Base-by-base conservation (phyloP, 2,329 filamentous ascomycete genomes). In the Apiospora marii region DNA sequence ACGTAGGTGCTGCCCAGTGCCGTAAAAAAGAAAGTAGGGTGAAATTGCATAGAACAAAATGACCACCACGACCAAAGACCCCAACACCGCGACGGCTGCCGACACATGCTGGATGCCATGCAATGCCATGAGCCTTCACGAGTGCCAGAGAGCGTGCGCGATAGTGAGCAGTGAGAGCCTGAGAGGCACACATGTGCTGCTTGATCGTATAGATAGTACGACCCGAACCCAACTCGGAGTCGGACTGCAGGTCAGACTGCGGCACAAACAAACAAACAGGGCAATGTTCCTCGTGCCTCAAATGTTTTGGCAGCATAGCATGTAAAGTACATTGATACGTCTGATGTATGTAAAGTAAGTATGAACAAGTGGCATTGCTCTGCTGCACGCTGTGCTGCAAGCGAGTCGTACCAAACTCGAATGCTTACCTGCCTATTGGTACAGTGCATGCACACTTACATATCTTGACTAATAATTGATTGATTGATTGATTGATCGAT, bases 211-310 rank as follows among this genome's bases (percentile, higher is more conserved):
- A 58, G 27, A 30, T 34, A 19, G 51, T 30, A 34, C 27, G 51
- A 34, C 51, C 24, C 2, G 24, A 34, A 27, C 27, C 51, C 27
- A 64, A 37, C 30, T 64, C 58, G 58, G 19, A 64, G 53, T 41
- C 30, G 14, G 24, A 34, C 27, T 58, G 13, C 51, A 34, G 24
- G 49, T 14, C 12, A 61, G 27, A 34, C 27, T 19, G n/a, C n/a
- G n/a, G n/a, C n/a, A 34, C 58, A n/a, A 41, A 34, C 16, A 37
- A n/a, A 41, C 53, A 61, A 61, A 64, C 34, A 41, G 16, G 58
- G 58, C 58, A 64, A 64, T 64, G 58, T 64, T 41, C 58, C 58
- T 64, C 58, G 58, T 64, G 58, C 58, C 58, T 64, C 58, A 22
- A 51, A 37, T 37, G 37, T 37, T 37, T 37, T 37, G 37, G 37